Evolutionary conservation across 1,284 basidiomycete species (phyloP), one percentile per base, ranked within the genome.

Genomic region (Sporisorium scitamineum): DNA sequence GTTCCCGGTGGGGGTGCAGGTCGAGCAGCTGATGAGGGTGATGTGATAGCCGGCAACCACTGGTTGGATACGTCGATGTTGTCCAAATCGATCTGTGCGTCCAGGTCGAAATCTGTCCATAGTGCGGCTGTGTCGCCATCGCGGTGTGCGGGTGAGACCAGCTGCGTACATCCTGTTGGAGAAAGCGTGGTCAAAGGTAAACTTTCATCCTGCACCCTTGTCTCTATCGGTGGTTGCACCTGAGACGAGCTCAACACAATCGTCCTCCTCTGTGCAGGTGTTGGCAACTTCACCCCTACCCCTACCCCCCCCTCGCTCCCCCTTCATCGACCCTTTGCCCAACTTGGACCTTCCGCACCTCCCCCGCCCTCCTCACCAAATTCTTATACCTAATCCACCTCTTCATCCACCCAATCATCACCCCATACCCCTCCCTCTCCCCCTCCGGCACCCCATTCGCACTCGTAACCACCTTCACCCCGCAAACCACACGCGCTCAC

Each of bases 381-480:
- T 31, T 37, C 51, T 67, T 51, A 27, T 47, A 70, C 2, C 64
- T 24, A 0, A 67, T 41, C 74, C 74, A 72, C 11, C 32, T 58
- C 18, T 64, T 69, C 66, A 72, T 47, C 55, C 55, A 66, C 37
- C 24, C 14, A 1, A 61, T 6, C 57, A 68, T 47, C 24, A 1
- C 18, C 3, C 45, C 39, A 2, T 7, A 51, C 31, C 7, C 47
- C 14, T 51, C 18, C 54, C 41, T 41, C 2, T 47, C n/a, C 1
- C 62, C 74, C 20, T 37, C 5, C 5, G 61, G 61, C 0, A 71
- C 54, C 0, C 34, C 61, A n/a, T 68, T 65, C 2, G n/a, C 2
- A 48, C 61, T 69, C 1, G 65, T 72, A 0, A 77, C 63, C 39
- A 73, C 5, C 39, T 66, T 57, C 1, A 73, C 70, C 57, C 59